Base-by-base conservation (phyloP, 495 filamentous ascomycete genomes). In the Staphylotrichum tortipilum region DNA sequence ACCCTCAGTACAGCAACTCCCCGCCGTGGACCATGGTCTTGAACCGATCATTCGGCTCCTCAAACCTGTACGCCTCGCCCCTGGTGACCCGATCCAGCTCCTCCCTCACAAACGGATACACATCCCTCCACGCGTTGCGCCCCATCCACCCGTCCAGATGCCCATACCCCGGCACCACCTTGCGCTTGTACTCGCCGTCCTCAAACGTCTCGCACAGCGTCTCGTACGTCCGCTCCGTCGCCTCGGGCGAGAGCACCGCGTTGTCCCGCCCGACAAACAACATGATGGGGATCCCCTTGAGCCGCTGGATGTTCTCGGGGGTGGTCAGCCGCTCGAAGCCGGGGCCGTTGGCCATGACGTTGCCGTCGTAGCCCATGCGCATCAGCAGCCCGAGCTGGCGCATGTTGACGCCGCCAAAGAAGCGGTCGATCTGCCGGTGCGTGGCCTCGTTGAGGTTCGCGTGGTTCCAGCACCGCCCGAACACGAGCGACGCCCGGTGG, bases 81-180 rank as follows among this genome's bases (percentile, higher is more conserved):
- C 73, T 57, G 7, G 65, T 62, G 10, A 79, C 73, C 26, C 75
- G 61, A 41, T 78, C 72, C 3, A 80, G 66, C 61, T 81, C 77
- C 50, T 73, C 71, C 48, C 71, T 53, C 4, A 84, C 73, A 47
- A 76, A 71, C 23, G 79, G 80, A 56, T 75, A 85, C 10, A 85
- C 75, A 60, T 84, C 82, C 58, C 69, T 77, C 64, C 70, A 79
- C 9, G 79, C 79, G 37, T 74, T 68, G 33, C 75, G 70, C 1
- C 82, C 81, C 73, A 85, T 80, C 77, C 81, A 84, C 42, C 71
- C 72, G 64, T 85, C 82, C 44, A 85, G 59, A 58, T 85, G 82
- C 21, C 83, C 83, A 49, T 83, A 81, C n/a, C 78, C 76, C 7
- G 77, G 72, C 7, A 82, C 72, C 7, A 82, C 70, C 18, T 68